Evolutionary conservation across 768 basidiomycete species (phyloP).

Genomic region (Lactarius sp.): DNA sequence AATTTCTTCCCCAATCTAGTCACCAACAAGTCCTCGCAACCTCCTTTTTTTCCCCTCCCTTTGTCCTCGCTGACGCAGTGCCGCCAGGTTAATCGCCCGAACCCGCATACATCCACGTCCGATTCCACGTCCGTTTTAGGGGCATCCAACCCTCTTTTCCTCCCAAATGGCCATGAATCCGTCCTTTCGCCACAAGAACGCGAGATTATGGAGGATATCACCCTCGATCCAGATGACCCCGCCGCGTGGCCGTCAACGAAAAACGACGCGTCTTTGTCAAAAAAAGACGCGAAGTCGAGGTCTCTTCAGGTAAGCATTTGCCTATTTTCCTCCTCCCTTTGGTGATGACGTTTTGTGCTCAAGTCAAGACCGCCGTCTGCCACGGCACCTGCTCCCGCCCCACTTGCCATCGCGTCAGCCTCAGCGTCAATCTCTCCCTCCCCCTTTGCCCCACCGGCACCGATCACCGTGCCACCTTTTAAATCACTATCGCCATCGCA

Average conservation of each 20-base stretch:
- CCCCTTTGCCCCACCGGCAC: slow-evolving; percentile 7
- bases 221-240: slow-evolving; percentile 14
- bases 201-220: slow-evolving; percentile 24
- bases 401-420: neutral
- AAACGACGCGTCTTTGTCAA: slow-evolving; percentile 5
- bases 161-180: neutral
- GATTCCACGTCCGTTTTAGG: neutral
- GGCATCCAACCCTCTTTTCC: neutral
- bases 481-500: neutral
- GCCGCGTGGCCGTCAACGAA: neutral
- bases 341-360: neutral
- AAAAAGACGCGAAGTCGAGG: neutral
- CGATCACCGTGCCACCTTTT: neutral
- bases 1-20: neutral
- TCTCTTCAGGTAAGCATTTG: neutral
- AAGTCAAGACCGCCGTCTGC: neutral
- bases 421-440: slow-evolving; percentile 5
- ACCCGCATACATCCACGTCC: neutral
- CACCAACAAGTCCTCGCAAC: neutral
- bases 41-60: neutral
- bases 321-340: neutral
- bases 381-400: neutral
- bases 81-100: neutral
- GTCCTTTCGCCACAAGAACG: slow-evolving; percentile 20
- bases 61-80: neutral